Evolutionary conservation across 2,329 filamentous ascomycete genomes (phyloP).

Genomic region (Fusarium phyllophilum): DNA sequence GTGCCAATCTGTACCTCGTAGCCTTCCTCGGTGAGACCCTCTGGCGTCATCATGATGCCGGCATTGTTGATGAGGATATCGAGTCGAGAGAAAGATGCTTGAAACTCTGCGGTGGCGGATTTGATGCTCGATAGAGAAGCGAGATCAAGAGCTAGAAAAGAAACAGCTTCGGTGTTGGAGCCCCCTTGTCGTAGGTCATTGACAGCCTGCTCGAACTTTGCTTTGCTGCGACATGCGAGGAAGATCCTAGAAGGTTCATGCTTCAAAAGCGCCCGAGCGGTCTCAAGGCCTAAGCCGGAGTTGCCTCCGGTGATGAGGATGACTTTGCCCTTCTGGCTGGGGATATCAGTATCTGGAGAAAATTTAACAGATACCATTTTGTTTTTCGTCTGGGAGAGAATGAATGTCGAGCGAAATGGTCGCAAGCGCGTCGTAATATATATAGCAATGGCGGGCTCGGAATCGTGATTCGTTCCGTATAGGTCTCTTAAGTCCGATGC

Average conservation of each 20-base stretch:
- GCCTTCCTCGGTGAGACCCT: background rate
- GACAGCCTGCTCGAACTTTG: background rate
- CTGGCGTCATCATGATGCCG: constrained; percentile 9
- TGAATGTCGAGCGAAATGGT: accelerated
- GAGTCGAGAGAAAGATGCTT: background rate
- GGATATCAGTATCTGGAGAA: background rate
- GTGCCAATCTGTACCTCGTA: constrained; percentile 12
- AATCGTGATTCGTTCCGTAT: background rate
- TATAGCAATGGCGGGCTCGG: background rate
- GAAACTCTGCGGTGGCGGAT: background rate
- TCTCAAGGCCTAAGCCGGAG: background rate
- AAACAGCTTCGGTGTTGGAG: background rate
- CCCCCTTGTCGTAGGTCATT: background rate
- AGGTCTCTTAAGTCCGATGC: background rate
- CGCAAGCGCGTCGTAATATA: accelerated
- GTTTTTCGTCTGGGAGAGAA: accelerated
- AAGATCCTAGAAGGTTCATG: background rate
- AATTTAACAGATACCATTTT: background rate
- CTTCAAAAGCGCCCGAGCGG: background rate
- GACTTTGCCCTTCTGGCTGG: background rate
- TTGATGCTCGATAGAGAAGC: constrained; percentile 1
- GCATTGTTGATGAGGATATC: constrained; percentile 8
- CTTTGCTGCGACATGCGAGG: constrained; percentile 7
- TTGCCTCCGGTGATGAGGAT: constrained; percentile 14
- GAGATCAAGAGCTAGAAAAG: background rate